Evolutionary conservation across 2,329 filamentous ascomycete genomes (phyloP), one percentile per base, ranked within the genome.

Genomic region (Exophiala aquamarina): DNA sequence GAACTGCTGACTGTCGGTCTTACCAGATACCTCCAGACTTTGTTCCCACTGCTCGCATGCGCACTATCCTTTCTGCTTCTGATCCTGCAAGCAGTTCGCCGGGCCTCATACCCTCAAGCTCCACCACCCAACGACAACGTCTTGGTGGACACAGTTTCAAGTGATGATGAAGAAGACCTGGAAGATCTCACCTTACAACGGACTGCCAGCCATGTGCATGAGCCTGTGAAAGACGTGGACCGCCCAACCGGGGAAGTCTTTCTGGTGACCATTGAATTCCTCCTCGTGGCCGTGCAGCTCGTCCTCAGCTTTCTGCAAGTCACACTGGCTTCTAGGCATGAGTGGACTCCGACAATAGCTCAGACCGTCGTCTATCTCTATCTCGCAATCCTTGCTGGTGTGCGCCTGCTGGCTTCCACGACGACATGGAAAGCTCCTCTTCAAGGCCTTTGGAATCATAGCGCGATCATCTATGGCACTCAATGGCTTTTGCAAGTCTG

Each of bases 361-460:
- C 84, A 84, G 40, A 72, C 95, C 26, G 68, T 82, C 9, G 82
- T 82, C 21, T 97, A 93, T 92, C 68, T 81, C 42, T 98, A 97
- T 64, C 81, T 91, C 31, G 74, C 92, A 20, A 69, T 83, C 13
- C 77, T 98, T 49, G 84, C 84, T 11, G 79, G 82, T 15, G 70
- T 90, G 34, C 84, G 93, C 26, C 72, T 96, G 41, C 60, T 83
- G 69, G 69, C 81, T 76, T 69, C 84, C 67, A 75, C 70, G 44
- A 68, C 71, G 35, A 67, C 82, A 72, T 69, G 81, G 70, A 61
- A 81, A 74, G 76, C 89, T 71, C 78, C 79, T 66, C 67, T 93
- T 11, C 84, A 86, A 7, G 77, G 79, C 49, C 72, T 97, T 7
- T 98, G 93, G 93, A 91, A 92, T 63, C 93, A 98, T 68, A 97